Percentiles rank a stretch among this genome's conserved stretches.
These are phyloP conservation scores for Lipomyces mesembrius DNA, from an alignment of 805 yeast species.

Conservation along the genomic window DNA sequence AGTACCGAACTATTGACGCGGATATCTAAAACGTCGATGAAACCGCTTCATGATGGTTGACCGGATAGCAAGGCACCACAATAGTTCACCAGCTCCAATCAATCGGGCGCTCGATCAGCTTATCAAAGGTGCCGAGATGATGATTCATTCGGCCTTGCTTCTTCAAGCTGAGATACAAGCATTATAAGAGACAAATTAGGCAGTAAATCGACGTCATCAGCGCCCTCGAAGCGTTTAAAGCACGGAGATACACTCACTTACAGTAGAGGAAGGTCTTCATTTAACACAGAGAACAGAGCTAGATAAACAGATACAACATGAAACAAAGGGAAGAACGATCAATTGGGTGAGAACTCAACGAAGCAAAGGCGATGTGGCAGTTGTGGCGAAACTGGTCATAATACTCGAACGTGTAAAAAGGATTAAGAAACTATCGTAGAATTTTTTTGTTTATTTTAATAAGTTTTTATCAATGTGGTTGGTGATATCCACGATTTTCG, in stretches of 20 bases:
- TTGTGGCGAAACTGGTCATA: slow-evolving; percentile 4
- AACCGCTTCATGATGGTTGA: neutral
- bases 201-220: neutral
- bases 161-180: neutral
- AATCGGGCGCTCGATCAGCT: neutral
- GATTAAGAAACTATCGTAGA: neutral
- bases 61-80: neutral
- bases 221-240: slow-evolving; percentile 4
- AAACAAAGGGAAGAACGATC: neutral
- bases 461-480: too few species aligned
- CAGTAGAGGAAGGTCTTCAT: neutral
- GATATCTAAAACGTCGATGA: too few species aligned
- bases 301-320: neutral
- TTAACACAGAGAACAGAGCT: neutral
- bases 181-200: neutral
- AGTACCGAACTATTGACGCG: too few species aligned
- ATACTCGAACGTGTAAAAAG: neutral
- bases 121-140: neutral
- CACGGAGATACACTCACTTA: neutral
- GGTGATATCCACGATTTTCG: too few species aligned
- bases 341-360: neutral
- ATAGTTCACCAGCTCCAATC: slow-evolving; percentile 2
- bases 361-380: slow-evolving; percentile 1
- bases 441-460: too few species aligned
- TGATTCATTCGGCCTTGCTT: neutral